Percentiles rank a stretch among this genome's conserved stretches.
Conservation (phyloP, 352 stramenopile genomes). For the Phytopythium kandeliae region DNA sequence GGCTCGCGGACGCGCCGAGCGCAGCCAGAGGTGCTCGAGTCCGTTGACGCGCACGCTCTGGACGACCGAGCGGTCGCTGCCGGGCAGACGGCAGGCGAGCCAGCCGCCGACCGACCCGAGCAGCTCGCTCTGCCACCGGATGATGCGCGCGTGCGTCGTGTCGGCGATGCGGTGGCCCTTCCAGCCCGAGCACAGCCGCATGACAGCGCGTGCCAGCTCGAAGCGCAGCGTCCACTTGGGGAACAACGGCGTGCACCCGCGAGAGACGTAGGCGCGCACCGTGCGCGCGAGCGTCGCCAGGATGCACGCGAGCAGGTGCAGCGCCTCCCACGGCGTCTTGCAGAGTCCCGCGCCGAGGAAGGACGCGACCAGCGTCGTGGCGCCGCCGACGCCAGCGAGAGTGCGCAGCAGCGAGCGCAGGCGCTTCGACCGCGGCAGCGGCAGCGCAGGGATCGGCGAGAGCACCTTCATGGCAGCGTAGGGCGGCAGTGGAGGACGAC, state of each 20-base stretch:
- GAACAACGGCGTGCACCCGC: conserved; percentile 31
- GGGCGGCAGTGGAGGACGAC: too few relatives aligned
- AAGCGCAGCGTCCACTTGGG: conserved; percentile 40
- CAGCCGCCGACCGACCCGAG: conserved; percentile 22
- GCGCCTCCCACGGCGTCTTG: conserved; percentile 18
- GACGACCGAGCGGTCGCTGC: conserved; percentile 11
- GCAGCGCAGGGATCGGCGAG: background rate
- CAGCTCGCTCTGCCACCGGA: conserved; percentile 24
- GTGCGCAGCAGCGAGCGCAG: background rate
- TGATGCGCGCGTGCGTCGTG: conserved; percentile 18
- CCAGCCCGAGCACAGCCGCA: conserved; percentile 11
- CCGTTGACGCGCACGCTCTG: conserved; percentile 21
- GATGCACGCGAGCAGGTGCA: conserved; percentile 13
- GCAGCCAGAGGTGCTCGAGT: conserved; percentile 38
- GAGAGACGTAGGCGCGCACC: conserved; percentile 11
- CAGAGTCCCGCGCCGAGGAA: conserved; percentile 12
- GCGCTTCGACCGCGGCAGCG: background rate
- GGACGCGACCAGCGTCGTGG: conserved; percentile 1
- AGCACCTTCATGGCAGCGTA: conserved; percentile 1
- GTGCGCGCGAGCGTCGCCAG: conserved; percentile 10
- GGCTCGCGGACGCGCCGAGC: conserved; percentile 4
- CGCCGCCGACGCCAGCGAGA: background rate
- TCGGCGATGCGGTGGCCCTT: conserved; percentile 24
- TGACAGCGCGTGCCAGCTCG: conserved; percentile 25
- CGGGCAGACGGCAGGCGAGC: conserved; percentile 14